These are phyloP conservation scores for Trichoderma brevicompactum DNA, from an alignment of 2,329 filamentous ascomycete species.

Conservation along the genomic window DNA sequence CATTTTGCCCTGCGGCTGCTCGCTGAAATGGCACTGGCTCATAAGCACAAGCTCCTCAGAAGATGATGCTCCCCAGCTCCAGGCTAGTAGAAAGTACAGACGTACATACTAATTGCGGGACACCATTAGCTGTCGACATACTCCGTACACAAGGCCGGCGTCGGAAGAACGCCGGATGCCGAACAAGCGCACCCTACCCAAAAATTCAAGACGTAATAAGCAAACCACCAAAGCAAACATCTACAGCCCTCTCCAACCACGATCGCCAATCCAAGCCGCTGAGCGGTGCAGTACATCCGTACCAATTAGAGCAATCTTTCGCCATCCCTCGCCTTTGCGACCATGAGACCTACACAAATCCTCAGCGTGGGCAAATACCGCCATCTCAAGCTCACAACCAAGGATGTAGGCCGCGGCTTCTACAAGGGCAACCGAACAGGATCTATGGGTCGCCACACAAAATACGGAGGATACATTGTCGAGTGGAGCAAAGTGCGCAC, in stretches of 20 bases:
- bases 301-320: background rate
- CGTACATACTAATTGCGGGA: constrained; percentile 4
- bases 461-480: constrained; percentile 80
- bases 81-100: no score
- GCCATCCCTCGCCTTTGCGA: constrained; percentile 32
- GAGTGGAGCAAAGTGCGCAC: constrained; percentile 89
- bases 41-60: background rate
- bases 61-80: background rate
- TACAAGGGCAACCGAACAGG: constrained; percentile 96
- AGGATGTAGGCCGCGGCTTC: constrained; percentile 89
- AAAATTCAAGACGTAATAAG: constrained; percentile 32
- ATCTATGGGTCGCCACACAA: constrained; percentile 82
- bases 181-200: constrained; percentile 21
- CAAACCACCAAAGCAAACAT: constrained; percentile 11
- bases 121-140: background rate
- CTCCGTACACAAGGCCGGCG: constrained; percentile 35
- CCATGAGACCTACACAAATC: constrained; percentile 69
- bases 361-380: constrained; percentile 70
- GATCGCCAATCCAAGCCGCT: background rate
- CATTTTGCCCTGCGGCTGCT: background rate
- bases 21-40: background rate
- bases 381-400: constrained; percentile 84
- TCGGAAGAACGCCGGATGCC: constrained; percentile 41
- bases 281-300: background rate
- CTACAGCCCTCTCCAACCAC: background rate